Conservation (phyloP, 23 red algal genomes). For the Gracilaria gracilis region DNA sequence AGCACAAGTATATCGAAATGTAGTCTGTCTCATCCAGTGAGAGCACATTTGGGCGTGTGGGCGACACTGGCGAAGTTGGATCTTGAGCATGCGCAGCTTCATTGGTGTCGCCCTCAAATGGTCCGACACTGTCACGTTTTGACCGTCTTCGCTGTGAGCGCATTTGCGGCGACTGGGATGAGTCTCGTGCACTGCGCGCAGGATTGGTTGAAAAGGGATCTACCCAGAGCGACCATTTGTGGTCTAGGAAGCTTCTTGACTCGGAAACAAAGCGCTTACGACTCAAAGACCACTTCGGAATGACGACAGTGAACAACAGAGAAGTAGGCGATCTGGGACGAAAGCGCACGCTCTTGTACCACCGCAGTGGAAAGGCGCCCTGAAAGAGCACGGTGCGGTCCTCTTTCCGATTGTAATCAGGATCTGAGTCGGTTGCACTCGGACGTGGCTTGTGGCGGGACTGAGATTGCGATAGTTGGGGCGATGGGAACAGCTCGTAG, state of each 20-base stretch:
- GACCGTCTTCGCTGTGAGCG: not conserved
- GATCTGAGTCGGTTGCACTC: not conserved
- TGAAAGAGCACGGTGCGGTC: constrained; percentile 56
- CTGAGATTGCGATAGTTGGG: not conserved
- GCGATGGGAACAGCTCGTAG: constrained; percentile 18
- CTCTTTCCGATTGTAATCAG: constrained; percentile 60
- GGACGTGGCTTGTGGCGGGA: not conserved
- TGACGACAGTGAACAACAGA: constrained; percentile 63
- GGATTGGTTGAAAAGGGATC: constrained; percentile 53
- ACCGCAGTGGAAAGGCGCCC: constrained; percentile 56
- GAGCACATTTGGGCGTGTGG: not conserved
- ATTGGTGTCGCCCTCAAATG: constrained; percentile 7
- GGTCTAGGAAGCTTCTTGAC: constrained; percentile 57
- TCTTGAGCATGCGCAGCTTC: not conserved
- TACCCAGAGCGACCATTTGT: constrained; percentile 66
- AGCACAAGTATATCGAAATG: constrained; percentile 64
- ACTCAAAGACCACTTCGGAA: constrained; percentile 54
- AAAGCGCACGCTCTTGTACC: constrained; percentile 74
- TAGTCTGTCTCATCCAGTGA: constrained; percentile 50
- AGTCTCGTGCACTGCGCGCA: constrained; percentile 21
- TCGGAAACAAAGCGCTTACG: constrained; percentile 62
- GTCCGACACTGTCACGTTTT: not conserved
- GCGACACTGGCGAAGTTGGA: constrained; percentile 12
- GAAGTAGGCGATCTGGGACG: constrained; percentile 35
- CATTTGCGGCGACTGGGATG: constrained; percentile 20